phyloP scores from a whole-genome alignment of 2,329 filamentous ascomycete genomes.

The Colletotrichum magnum region DNA sequence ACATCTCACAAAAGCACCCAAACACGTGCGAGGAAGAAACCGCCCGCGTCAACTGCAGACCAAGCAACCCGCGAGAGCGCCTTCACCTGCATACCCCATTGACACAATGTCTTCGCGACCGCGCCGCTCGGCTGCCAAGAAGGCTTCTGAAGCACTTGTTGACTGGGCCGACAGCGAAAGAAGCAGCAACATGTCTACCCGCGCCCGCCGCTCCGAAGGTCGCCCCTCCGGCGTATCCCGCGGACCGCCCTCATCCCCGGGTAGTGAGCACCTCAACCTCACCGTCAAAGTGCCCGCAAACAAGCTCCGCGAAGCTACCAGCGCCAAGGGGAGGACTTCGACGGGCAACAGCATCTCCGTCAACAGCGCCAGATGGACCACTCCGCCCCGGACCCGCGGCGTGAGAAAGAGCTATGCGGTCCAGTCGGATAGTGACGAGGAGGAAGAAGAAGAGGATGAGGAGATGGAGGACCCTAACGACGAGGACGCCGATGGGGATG shows the following conservation, averaged over 20 bases:
- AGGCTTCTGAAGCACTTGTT: constrained; percentile 59
- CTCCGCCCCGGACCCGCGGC: constrained; percentile 67
- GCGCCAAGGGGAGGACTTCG: constrained; percentile 52
- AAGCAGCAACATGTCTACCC: constrained; percentile 63
- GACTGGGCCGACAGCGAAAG: constrained; percentile 64
- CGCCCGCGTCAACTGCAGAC: constrained; percentile 7
- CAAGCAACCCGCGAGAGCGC: constrained; percentile 20
- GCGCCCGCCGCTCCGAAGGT: constrained; percentile 63
- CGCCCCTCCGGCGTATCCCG: constrained; percentile 60
- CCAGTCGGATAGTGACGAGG: constrained; percentile 66
- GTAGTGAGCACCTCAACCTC: constrained; percentile 62
- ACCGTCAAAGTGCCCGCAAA: constrained; percentile 67
- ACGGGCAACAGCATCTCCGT: constrained; percentile 47
- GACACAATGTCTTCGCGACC: constrained; percentile 62
- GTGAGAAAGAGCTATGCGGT: constrained; percentile 73
- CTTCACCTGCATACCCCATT: constrained; percentile 29
- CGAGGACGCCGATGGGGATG: constrained; percentile 48
- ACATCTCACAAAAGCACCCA: constrained; percentile 20
- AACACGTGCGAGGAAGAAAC: constrained; percentile 7
- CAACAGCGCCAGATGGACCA: constrained; percentile 52
- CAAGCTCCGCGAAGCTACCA: constrained; percentile 66
- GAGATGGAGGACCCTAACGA: constrained; percentile 50
- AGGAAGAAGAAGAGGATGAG: constrained; percentile 57
- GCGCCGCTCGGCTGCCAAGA: constrained; percentile 59
- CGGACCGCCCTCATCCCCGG: constrained; percentile 61